phyloP scores from a whole-genome alignment of 768 basidiomycete species.

The Suillus decipiens region DNA sequence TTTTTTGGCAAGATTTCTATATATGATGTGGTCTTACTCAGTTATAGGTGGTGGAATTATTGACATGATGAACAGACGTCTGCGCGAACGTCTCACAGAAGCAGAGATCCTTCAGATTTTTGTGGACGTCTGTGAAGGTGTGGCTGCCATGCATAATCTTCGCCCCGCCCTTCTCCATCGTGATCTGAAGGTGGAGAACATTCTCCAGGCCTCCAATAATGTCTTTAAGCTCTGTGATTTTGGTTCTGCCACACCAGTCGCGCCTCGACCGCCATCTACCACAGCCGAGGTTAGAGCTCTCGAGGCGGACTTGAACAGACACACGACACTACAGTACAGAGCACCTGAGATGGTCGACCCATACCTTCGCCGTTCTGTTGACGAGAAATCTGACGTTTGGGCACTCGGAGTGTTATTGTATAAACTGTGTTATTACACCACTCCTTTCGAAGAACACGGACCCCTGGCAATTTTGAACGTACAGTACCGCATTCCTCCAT shows the following conservation, averaged over 20 bases:
- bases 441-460: slow-evolving; percentile 98
- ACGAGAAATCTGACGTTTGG: slow-evolving; percentile 98
- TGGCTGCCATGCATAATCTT: slow-evolving; percentile 94
- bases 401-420: slow-evolving; percentile 95
- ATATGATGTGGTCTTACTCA: slow-evolving; percentile 11
- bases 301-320: slow-evolving; percentile 89
- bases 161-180: slow-evolving; percentile 91
- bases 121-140: slow-evolving; percentile 95
- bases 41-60: slow-evolving; percentile 91
- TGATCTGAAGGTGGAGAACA: slow-evolving; percentile 99
- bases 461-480: slow-evolving; percentile 96
- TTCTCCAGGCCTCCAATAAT: slow-evolving; percentile 81
- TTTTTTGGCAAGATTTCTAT: slow-evolving; percentile 2
- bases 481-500: slow-evolving; percentile 89
- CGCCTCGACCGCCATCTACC: slow-evolving; percentile 67
- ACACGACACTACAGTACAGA: slow-evolving; percentile 96
- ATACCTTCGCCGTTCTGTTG: slow-evolving; percentile 77
- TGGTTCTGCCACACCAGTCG: slow-evolving; percentile 84
- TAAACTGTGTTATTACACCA: slow-evolving; percentile 99
- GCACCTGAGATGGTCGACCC: slow-evolving; percentile 99
- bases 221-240: slow-evolving; percentile 98
- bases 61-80: slow-evolving; percentile 98
- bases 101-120: slow-evolving; percentile 97
- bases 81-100: slow-evolving; percentile 93
- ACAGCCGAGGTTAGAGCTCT: slow-evolving; percentile 84